Evolutionary conservation across 495 filamentous ascomycete species (phyloP).

Genomic region (Beverwykella pulmonaria): DNA sequence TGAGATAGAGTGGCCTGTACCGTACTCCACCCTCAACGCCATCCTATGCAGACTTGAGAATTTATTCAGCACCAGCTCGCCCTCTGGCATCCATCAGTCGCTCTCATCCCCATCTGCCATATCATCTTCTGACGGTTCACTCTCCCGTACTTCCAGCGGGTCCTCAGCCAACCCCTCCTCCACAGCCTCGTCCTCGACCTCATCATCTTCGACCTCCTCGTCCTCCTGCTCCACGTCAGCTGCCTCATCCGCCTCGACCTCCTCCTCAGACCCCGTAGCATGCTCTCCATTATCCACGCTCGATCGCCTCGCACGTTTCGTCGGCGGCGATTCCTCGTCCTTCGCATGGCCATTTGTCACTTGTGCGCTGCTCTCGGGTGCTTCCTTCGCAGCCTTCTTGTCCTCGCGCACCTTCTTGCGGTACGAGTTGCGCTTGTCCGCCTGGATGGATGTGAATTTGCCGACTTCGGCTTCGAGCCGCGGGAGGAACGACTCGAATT

Average conservation of each 20-base stretch:
- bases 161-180: slow-evolving; percentile 53
- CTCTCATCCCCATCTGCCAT: slow-evolving; percentile 47
- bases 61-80: background rate
- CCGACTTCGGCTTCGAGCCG: slow-evolving; percentile 63
- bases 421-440: slow-evolving; percentile 65
- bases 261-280: slow-evolving; percentile 21
- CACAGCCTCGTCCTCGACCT: slow-evolving; percentile 58
- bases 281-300: slow-evolving; percentile 28
- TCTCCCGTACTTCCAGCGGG: slow-evolving; percentile 52
- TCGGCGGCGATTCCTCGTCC: slow-evolving; percentile 37
- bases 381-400: slow-evolving; percentile 39
- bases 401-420: slow-evolving; percentile 57
- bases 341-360: slow-evolving; percentile 27
- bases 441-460: slow-evolving; percentile 64
- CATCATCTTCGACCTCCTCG: slow-evolving; percentile 57
- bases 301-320: slow-evolving; percentile 44
- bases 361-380: background rate
- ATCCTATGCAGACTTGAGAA: slow-evolving; percentile 12
- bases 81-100: slow-evolving; percentile 36
- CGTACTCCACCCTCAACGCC: slow-evolving; percentile 22
- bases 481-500: slow-evolving; percentile 76
- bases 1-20: background rate
- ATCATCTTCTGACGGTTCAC: slow-evolving; percentile 49
- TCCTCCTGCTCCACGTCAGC: slow-evolving; percentile 51
- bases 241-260: slow-evolving; percentile 31